Evolutionary conservation across 257 asterid genomes (phyloP), one percentile per base, ranked within the genome.

Genomic region (Solanum virginianum): DNA sequence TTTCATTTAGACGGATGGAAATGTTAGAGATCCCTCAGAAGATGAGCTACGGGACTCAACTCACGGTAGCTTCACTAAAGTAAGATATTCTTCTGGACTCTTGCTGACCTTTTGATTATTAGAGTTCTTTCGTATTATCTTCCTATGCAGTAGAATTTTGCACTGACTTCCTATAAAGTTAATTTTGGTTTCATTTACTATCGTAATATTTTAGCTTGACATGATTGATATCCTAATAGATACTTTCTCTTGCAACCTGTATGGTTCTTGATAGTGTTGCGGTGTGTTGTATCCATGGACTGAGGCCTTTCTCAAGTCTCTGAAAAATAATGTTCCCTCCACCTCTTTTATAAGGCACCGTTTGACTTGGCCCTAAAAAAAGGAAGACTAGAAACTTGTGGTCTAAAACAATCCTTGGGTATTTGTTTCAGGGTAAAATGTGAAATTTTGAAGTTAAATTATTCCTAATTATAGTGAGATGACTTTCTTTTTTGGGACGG

Each of bases 11-110:
- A 88, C 94, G 5, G 88, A 87, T 81, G 98, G 98, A 39, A 93
- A 95, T 45, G 87, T 89, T 32, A 90, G 97, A 89, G 89, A 87
- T 70, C 95, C 98, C 82, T 32, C 8, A n/a, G 70, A 85, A 70
- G 85, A 62, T 85, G 97, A 95, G 79, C 79, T 53, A 1, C 36
- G 15, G 54, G 83, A 85, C 29, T 88, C 95, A 32, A 86, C 88
- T 6, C 90, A 92, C 69, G 93, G 96, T 75, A 95, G 97, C 88
- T 95, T 93, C 87, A 93, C 94, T 12, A 92, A 89, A 89, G 98
- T 92, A 84, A 85, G 57, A 47, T 82, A 60, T 68, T 29, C 59
- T 45, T 81, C 82, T 29, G 16, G 11, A 53, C 47, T 53, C 29
- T 53, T 53, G 18, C 82, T 79, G 65, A 16, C 59, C 11, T 53